phyloP scores from a whole-genome alignment of 2,329 filamentous ascomycete species.

The Colletotrichum noveboracense region DNA sequence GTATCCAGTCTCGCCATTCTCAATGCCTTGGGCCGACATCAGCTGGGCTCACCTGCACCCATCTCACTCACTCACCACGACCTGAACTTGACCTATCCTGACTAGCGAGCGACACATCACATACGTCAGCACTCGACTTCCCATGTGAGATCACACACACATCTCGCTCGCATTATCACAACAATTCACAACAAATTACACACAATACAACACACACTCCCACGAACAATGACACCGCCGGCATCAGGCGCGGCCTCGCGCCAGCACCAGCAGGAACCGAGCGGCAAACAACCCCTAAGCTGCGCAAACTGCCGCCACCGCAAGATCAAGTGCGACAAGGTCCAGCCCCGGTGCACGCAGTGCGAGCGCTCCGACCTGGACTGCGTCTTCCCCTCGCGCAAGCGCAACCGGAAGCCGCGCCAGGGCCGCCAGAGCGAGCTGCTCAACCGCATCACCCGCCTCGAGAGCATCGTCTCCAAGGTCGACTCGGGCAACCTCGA shows the following conservation, averaged over 20 bases:
- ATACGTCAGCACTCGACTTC: background rate
- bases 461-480: slow-evolving; percentile 51
- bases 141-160: background rate
- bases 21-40: slow-evolving; percentile 1
- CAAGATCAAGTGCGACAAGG: slow-evolving; percentile 66
- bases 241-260: background rate
- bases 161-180: background rate
- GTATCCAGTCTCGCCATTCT: background rate
- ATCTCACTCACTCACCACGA: background rate
- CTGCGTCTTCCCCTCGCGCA: slow-evolving; percentile 52
- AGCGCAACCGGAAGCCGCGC: slow-evolving; percentile 45
- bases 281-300: slow-evolving; percentile 41
- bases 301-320: slow-evolving; percentile 69
- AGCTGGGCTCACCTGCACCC: background rate
- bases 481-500: slow-evolving; percentile 35
- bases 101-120: slow-evolving; percentile 10
- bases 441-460: slow-evolving; percentile 46
- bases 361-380: slow-evolving; percentile 53
- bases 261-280: background rate
- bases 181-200: background rate
- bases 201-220: background rate
- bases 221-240: slow-evolving; percentile 6
- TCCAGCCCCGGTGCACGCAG: slow-evolving; percentile 56
- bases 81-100: background rate
- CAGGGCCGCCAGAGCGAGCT: slow-evolving; percentile 48